Evolutionary conservation across 148 eudicot genomes (phyloP).

Genomic region (Rhododendron simsii): DNA sequence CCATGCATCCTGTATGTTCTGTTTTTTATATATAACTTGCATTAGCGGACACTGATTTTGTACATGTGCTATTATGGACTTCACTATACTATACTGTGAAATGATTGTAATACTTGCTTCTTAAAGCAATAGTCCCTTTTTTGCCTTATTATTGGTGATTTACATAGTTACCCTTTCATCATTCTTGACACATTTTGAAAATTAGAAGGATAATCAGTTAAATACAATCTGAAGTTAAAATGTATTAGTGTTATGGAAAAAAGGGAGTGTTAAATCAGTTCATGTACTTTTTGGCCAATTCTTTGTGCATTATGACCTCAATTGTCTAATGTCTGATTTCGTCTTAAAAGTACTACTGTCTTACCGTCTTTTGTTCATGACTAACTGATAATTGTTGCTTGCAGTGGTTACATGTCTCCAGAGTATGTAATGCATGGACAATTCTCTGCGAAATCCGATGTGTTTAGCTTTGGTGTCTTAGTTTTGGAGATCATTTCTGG

Average conservation of each 20-base stretch:
- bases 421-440: constrained; percentile 43
- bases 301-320: neutral
- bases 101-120: neutral
- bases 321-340: neutral
- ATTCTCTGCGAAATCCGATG: constrained; percentile 51
- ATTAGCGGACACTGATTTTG: neutral
- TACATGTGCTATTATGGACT: neutral
- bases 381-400: neutral
- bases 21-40: neutral
- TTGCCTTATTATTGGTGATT: neutral
- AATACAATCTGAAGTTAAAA: neutral
- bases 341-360: neutral
- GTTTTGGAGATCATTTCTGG: constrained; percentile 38
- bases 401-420: constrained; percentile 24
- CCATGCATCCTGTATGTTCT: neutral
- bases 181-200: neutral
- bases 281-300: neutral
- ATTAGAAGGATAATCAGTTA: neutral
- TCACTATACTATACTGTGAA: neutral
- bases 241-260: neutral
- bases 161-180: neutral
- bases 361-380: neutral
- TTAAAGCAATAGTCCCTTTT: neutral
- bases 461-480: constrained; percentile 52
- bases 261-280: neutral